These are phyloP conservation scores for Arabidopsis hybrid DNA, from an alignment of 441 rosid genomes.

Conservation along the genomic window DNA sequence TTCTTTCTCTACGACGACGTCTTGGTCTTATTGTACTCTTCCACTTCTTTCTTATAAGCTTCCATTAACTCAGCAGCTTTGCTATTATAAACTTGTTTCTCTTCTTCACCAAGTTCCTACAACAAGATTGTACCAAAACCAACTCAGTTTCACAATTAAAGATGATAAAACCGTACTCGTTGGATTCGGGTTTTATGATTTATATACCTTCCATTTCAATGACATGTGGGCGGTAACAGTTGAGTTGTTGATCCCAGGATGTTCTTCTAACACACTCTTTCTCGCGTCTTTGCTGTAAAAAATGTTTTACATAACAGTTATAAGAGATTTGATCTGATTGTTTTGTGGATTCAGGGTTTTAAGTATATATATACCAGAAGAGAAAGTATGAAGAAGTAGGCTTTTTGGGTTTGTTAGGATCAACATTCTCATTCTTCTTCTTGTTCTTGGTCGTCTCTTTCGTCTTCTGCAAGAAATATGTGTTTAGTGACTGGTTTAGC, in stretches of 20 bases:
- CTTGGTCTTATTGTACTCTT: constrained; percentile 60
- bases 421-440: constrained; percentile 61
- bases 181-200: background rate
- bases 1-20: background rate
- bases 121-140: background rate
- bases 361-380: constrained; percentile 60
- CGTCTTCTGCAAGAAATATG: constrained; percentile 43
- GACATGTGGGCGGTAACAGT: constrained; percentile 84
- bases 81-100: constrained; percentile 67
- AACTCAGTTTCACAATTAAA: background rate
- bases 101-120: constrained; percentile 81
- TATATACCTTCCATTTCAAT: constrained; percentile 80
- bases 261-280: constrained; percentile 59
- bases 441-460: constrained; percentile 64
- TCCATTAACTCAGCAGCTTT: constrained; percentile 83
- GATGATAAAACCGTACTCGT: background rate
- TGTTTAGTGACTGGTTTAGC: constrained; percentile 15
- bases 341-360: background rate
- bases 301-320: background rate
- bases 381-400: constrained; percentile 84
- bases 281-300: constrained; percentile 77
- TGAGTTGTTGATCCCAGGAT: constrained; percentile 65
- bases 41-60: constrained; percentile 77
- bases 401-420: constrained; percentile 89
- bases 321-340: background rate